Conservation (phyloP, 192 early-diverging fungal genomes). For the Linnemannia zychae region DNA sequence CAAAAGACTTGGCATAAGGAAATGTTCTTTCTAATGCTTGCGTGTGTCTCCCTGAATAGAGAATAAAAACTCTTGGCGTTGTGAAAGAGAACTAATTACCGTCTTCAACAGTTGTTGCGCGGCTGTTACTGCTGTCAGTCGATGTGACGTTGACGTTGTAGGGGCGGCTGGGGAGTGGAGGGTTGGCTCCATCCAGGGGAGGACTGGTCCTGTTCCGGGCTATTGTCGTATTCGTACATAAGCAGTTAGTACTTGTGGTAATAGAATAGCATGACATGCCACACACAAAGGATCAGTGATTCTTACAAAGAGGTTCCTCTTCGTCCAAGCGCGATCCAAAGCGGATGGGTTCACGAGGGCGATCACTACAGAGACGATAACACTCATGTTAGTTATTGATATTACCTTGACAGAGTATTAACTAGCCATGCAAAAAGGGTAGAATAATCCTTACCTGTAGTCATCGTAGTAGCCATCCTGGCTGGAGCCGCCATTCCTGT, state of each 20-base stretch:
- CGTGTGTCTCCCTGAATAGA: not conserved
- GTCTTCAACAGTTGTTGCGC: constrained; percentile 37
- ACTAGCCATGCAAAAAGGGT: not conserved
- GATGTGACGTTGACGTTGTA: constrained; percentile 16
- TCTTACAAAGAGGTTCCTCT: constrained; percentile 38
- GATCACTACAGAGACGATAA: not conserved
- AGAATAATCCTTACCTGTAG: not conserved
- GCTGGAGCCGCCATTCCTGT: not conserved
- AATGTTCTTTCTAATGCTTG: not conserved
- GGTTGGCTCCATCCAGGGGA: constrained; percentile 22
- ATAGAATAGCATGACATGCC: not conserved
- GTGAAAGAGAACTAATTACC: constrained; percentile 2
- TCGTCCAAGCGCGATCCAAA: constrained; percentile 30
- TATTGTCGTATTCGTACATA: constrained; percentile 10
- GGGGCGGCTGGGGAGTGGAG: constrained; percentile 38
- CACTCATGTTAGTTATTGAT: not conserved
- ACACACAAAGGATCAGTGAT: not conserved
- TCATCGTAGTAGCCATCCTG: not conserved
- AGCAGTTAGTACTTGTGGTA: not conserved
- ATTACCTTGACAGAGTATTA: not conserved
- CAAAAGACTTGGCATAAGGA: constrained; percentile 21
- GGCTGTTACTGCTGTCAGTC: constrained; percentile 20
- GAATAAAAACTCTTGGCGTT: constrained; percentile 3
- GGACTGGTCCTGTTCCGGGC: constrained; percentile 43
- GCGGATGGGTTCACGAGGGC: constrained; percentile 26